These are phyloP conservation scores for Chytriomyces hyalinus DNA, from an alignment of 192 early-diverging fungal genomes.

Conservation along the genomic window DNA sequence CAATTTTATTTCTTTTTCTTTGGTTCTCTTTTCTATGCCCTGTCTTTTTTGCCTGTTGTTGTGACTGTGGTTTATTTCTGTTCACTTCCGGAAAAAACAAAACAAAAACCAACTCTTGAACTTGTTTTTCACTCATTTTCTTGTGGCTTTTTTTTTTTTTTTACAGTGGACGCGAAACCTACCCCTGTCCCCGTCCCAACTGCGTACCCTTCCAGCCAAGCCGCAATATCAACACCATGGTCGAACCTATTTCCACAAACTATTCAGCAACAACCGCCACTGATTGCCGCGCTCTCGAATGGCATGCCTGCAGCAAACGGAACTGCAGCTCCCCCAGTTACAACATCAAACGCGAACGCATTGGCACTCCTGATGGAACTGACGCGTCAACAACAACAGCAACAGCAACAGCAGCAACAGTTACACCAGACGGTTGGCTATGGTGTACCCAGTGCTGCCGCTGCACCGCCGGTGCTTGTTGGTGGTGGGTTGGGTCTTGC, in stretches of 20 bases:
- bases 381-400: slow-evolving; percentile 9
- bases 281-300: no score
- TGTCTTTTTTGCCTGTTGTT: not conserved
- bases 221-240: not conserved
- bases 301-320: not conserved
- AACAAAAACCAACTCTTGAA: no score
- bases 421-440: not conserved
- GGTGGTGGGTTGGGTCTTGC: slow-evolving; percentile 12
- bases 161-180: not conserved
- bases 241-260: not conserved
- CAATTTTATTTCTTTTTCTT: not conserved
- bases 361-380: slow-evolving; percentile 22
- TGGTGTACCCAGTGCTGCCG: no score
- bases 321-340: not conserved
- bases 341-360: not conserved
- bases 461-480: no score
- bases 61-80: no score
- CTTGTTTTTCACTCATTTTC: no score
- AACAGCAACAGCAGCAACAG: not conserved
- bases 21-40: not conserved
- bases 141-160: no score
- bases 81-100: no score
- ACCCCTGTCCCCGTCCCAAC: not conserved
- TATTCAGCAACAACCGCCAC: not conserved
- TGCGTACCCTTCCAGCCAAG: not conserved